Evolutionary conservation across 2,329 filamentous ascomycete genomes (phyloP).

Genomic region (Phialophora chinensis): DNA sequence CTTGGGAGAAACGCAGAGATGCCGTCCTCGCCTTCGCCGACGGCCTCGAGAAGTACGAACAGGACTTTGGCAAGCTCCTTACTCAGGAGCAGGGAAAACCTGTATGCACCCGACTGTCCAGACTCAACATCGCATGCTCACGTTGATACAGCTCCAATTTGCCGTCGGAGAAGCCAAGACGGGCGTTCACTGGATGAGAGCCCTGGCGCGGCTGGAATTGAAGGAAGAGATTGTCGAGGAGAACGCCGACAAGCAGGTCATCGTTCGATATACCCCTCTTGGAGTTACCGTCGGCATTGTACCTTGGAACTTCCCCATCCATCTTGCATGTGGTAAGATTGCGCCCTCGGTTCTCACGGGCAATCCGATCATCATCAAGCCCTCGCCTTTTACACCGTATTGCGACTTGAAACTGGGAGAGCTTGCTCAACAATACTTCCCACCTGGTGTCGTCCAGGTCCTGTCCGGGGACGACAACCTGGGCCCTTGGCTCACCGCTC

Average conservation of each 20-base stretch:
- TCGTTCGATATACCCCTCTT: conserved; percentile 47
- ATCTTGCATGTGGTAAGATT: conserved; percentile 58
- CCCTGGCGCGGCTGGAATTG: conserved; percentile 32
- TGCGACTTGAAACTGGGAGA: conserved; percentile 63
- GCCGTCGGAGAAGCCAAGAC: conserved; percentile 32
- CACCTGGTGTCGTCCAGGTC: conserved; percentile 67
- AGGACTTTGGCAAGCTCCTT: conserved; percentile 47
- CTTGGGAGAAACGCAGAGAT: conserved; percentile 45
- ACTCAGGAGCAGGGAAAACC: conserved; percentile 54
- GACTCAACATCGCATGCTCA: neutral
- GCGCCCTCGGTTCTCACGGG: conserved; percentile 58
- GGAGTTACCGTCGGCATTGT: conserved; percentile 60
- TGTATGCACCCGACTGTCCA: conserved; percentile 24
- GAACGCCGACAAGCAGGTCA: conserved; percentile 36
- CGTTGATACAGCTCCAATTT: conserved; percentile 32
- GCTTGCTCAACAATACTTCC: conserved; percentile 63
- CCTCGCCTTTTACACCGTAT: conserved; percentile 62
- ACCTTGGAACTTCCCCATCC: conserved; percentile 63
- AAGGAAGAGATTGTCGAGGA: conserved; percentile 36
- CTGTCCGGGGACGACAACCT: conserved; percentile 66
- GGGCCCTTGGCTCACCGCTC: conserved; percentile 64
- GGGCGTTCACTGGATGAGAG: conserved; percentile 35
- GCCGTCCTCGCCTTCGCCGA: conserved; percentile 45
- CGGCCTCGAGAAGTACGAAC: conserved; percentile 45
- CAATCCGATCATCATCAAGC: conserved; percentile 63